Base-by-base conservation (phyloP, 768 basidiomycete genomes). In the Termitomyces sp. region DNA sequence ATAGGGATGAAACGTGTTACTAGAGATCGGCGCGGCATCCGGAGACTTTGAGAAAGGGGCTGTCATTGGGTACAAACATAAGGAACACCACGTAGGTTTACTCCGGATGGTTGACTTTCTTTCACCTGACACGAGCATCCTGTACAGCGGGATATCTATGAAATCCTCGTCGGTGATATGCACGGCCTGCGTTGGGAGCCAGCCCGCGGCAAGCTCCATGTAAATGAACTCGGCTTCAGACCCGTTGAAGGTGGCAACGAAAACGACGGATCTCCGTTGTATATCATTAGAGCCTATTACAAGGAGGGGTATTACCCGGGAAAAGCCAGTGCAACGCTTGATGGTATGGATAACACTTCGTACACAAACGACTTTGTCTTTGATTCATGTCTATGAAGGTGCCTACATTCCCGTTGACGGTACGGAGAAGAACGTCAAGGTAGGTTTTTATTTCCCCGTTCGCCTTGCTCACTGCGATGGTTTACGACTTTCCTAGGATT, bases 201-300 rank as follows among this genome's bases (percentile, higher is more conserved):
- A 47, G 60, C 67, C 47, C 67, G 68, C 34, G 84, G 83, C 26
- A 66, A 64, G 6, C 58, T 88, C 55, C 72, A 81, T 51, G 54
- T 80, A 34, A 44, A 63, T 1, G 53, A 61, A 37, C 77, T 87
- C 32, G 71, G 77, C 45, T 68, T 68, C 45, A 68, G 57, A 5
- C 85, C 85, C 0, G 84, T 90, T 35, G 85, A 88, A 56, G 88
- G 83, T 47, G 88, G 88, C 2, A 72, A 68, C 28, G 88, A 90
- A 64, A 71, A 74, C 14, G 76, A 84, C 55, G 85, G 85, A n/a
- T 72, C 76, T 1, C 74, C 72, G 7, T 71, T 88, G 17, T 88
- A 79, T 66, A 72, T 90, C 54, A 82, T 79, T 5, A 77, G 81
- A 61, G 87, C 84, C 3, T 70, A 73, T 11, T 65, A 84, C 69